Evolutionary conservation across 2,329 filamentous ascomycete species (phyloP), one percentile per base, ranked within the genome.

Genomic region (Talaromyces sp.): DNA sequence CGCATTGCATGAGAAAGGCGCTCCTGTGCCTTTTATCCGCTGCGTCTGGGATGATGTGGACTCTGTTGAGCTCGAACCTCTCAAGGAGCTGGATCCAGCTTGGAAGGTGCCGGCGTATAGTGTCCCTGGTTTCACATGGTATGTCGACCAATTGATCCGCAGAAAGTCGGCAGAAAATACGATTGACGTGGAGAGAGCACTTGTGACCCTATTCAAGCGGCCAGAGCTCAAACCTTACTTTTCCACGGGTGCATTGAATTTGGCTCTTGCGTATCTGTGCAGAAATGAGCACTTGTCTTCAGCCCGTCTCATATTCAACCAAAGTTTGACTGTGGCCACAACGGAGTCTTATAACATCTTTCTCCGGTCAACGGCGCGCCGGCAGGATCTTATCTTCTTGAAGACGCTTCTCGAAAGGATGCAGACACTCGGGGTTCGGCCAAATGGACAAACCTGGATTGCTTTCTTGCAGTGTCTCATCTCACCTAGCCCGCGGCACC

Each of bases 331-430:
- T 53, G 65, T 76, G 27, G 70, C 74, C 33, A 73, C 73, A 2
- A 68, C 72, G 5, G 74, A 78, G 44, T 78, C 76, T 6, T 80
- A 76, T 65, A 81, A 81, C 56, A 76, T 80, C 52, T 67, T 82
- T 56, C 65, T 82, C 44, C 66, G 68, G 49, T 69, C 68, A 25
- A 70, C 74, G 28, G 78, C 78, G 13, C 69, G 68, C 55, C 68
- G 67, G 25, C 72, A 74, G 56, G 73, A 81, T 65, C 65, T 78
- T n/a, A 65, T 63, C 13, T 68, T 69, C 17, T 81, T 81, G 57
- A 70, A 70, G 8, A 67, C 69, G 28, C 66, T 78, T 22, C 63
- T 82, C 19, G 58, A 67, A 27, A 62, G 70, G 13, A 81, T 82
- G 78, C 63, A 71, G 30, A 65, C 68, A 55, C 63, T 71, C 57